Base-by-base conservation (phyloP, 2,329 filamentous ascomycete genomes). In the Chaetothyriales sp. region DNA sequence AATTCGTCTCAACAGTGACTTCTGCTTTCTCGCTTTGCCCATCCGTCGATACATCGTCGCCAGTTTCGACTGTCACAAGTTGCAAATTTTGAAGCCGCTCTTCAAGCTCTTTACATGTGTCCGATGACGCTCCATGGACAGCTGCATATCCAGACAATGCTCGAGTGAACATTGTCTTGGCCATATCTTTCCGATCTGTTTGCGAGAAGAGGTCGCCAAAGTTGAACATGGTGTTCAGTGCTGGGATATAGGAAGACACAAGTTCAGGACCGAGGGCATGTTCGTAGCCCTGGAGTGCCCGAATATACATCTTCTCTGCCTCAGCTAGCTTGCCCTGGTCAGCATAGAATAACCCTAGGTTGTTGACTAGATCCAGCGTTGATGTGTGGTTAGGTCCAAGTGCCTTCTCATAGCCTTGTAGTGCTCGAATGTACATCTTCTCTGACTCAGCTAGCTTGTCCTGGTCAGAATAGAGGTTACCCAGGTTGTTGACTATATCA, bases 331-430 rank as follows among this genome's bases (percentile, higher is more conserved):
- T 61, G 49, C 58, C 61, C 48, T 62, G 58, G 18, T 58, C 20
- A 5, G 5, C 7, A 45, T 65, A 67, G 50, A 68, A 56, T n/a
- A 36, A 5, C 4, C 63, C 63, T 22, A 69, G 52, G 39, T 62
- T 61, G 25, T 61, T 49, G 47, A 63, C n/a, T n/a, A n/a, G n/a
- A n/a, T n/a, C n/a, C n/a, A n/a, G n/a, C n/a, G n/a, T n/a, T n/a
- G n/a, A n/a, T n/a, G n/a, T n/a, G n/a, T n/a, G n/a, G n/a, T n/a
- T n/a, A n/a, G n/a, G n/a, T n/a, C n/a, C n/a, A n/a, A n/a, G n/a
- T n/a, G n/a, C n/a, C n/a, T n/a, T n/a, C n/a, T n/a, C n/a, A n/a
- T n/a, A n/a, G n/a, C n/a, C n/a, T n/a, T n/a, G n/a, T n/a, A n/a
- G n/a, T n/a, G n/a, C n/a, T n/a, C n/a, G n/a, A n/a, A n/a, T n/a